Conservation (phyloP, 805 yeast species). For the Huiozyma naganishii region DNA sequence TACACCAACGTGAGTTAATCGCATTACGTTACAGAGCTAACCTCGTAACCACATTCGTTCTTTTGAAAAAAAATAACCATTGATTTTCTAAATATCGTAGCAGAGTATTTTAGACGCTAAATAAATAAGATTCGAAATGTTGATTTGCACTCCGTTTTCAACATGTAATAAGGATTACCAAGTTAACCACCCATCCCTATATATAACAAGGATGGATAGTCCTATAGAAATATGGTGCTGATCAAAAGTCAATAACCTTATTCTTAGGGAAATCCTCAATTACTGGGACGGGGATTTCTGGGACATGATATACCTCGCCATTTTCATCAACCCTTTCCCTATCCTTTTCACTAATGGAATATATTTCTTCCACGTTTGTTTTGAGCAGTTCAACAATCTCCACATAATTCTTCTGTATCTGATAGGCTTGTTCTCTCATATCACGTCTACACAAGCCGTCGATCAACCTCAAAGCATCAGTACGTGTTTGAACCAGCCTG, state of each 20-base stretch:
- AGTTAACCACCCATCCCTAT: too few species aligned
- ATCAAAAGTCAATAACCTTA: slow-evolving; percentile 47
- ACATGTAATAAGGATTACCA: too few species aligned
- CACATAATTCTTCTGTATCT: slow-evolving; percentile 57
- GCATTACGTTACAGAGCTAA: too few species aligned
- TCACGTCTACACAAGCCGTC: slow-evolving; percentile 66
- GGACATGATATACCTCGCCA: slow-evolving; percentile 70
- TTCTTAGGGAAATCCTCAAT: slow-evolving; percentile 53
- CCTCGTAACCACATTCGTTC: too few species aligned
- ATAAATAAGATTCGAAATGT: neutral
- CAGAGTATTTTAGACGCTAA: too few species aligned
- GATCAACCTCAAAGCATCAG: slow-evolving; percentile 63
- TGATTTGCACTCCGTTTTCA: too few species aligned
- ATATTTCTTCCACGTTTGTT: slow-evolving; percentile 64
- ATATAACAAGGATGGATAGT: too few species aligned
- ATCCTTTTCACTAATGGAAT: slow-evolving; percentile 70
- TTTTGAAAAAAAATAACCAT: too few species aligned
- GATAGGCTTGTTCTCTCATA: slow-evolving; percentile 70
- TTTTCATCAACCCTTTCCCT: slow-evolving; percentile 83
- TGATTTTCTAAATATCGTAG: too few species aligned
- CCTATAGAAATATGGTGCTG: too few species aligned
- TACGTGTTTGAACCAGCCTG: slow-evolving; percentile 59
- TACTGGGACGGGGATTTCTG: slow-evolving; percentile 63
- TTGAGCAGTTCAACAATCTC: slow-evolving; percentile 46
- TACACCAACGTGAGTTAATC: too few species aligned